Evolutionary conservation across 768 basidiomycete genomes (phyloP).

Genomic region (Lactifluus volemus): DNA sequence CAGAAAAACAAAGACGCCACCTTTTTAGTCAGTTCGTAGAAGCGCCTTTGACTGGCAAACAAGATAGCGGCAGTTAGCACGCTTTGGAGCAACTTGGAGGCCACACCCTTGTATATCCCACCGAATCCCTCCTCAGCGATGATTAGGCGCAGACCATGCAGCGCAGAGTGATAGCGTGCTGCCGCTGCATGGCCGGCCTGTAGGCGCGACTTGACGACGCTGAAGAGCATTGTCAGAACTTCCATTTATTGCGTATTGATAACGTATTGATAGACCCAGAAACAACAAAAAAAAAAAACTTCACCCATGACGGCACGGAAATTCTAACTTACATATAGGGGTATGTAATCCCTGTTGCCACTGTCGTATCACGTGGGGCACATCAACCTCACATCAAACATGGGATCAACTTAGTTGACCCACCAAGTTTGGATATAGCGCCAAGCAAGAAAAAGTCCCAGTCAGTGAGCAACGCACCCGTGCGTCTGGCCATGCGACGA

Average conservation of each 20-base stretch:
- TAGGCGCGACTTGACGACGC: constrained; percentile 69
- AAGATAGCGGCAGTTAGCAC: constrained; percentile 91
- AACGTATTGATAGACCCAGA: background rate
- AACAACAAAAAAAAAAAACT: background rate
- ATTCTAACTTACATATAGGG: constrained; percentile 53
- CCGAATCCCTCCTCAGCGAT: constrained; percentile 68
- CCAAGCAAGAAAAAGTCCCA: constrained; percentile 94
- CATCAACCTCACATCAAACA: background rate
- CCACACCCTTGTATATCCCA: constrained; percentile 82
- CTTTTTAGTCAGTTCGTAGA: constrained; percentile 63
- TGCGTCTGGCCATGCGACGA: constrained; percentile 39
- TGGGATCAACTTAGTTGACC: constrained; percentile 15
- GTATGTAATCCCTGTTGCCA: constrained; percentile 48
- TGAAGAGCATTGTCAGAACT: constrained; percentile 16
- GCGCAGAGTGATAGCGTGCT: constrained; percentile 62
- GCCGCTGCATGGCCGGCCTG: constrained; percentile 67
- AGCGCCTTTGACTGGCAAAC: constrained; percentile 80
- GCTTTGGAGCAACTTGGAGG: constrained; percentile 84
- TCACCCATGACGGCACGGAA: background rate
- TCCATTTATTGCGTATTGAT: background rate
- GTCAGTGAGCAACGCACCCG: constrained; percentile 55
- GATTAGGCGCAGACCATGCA: constrained; percentile 73
- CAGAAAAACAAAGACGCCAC: constrained; percentile 21
- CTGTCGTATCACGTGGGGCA: constrained; percentile 25
- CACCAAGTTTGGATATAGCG: constrained; percentile 84